A percentile compares a stretch with the other conserved stretches of the same genome.
Evolutionary conservation across 2,329 filamentous ascomycete species (phyloP).

Genomic region (Pseudogymnoascus sp.): DNA sequence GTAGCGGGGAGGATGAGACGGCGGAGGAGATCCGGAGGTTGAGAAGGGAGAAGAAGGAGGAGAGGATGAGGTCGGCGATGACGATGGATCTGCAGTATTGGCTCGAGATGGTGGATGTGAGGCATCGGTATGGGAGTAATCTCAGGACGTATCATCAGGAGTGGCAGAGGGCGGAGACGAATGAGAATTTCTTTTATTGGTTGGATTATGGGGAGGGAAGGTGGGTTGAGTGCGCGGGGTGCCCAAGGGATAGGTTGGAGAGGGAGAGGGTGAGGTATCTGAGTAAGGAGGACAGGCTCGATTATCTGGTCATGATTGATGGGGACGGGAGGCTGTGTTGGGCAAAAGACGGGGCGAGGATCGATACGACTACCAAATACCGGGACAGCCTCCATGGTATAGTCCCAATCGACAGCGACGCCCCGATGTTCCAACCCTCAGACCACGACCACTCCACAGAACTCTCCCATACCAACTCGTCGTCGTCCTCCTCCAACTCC

Average conservation of each 20-base stretch:
- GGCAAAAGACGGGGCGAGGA: slow-evolving; percentile 71
- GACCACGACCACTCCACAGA: neutral
- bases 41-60: slow-evolving; percentile 42
- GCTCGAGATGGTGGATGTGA: slow-evolving; percentile 74
- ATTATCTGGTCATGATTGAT: slow-evolving; percentile 75
- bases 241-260: slow-evolving; percentile 67
- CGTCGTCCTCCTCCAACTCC: slow-evolving; percentile 27
- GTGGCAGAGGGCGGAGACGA: slow-evolving; percentile 70
- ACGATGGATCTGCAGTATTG: slow-evolving; percentile 77
- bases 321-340: slow-evolving; percentile 68
- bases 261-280: slow-evolving; percentile 77
- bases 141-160: slow-evolving; percentile 72
- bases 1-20: slow-evolving; percentile 21
- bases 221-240: slow-evolving; percentile 59
- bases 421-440: slow-evolving; percentile 40
- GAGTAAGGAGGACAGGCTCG: slow-evolving; percentile 68
- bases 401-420: slow-evolving; percentile 52
- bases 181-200: slow-evolving; percentile 93
- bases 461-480: slow-evolving; percentile 12
- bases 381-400: slow-evolving; percentile 74
- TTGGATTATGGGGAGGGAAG: slow-evolving; percentile 73
- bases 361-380: slow-evolving; percentile 68
- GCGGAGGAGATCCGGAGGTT: slow-evolving; percentile 32
- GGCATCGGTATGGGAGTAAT: slow-evolving; percentile 82
- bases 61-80: slow-evolving; percentile 58